phyloP scores from a whole-genome alignment of 148 eudicot species.

The Polygonum aviculare region DNA sequence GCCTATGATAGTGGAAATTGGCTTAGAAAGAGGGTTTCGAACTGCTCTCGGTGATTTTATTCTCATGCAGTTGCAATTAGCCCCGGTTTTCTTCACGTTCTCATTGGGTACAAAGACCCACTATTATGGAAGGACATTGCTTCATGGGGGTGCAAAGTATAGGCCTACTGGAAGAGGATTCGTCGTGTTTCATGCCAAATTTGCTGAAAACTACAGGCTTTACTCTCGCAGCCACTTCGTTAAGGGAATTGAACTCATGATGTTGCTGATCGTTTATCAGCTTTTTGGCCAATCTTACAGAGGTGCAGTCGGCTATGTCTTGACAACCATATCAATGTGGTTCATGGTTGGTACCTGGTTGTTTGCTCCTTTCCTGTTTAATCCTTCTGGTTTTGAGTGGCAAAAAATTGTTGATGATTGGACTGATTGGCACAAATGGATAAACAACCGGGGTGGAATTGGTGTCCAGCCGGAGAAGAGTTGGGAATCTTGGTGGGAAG shows the following conservation, averaged over 20 bases:
- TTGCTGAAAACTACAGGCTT: slow-evolving; percentile 15
- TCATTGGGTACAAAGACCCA: slow-evolving; percentile 15
- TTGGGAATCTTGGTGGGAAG: slow-evolving; percentile 17
- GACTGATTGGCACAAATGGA: slow-evolving; percentile 14
- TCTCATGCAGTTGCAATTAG: slow-evolving; percentile 13
- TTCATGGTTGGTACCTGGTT: slow-evolving; percentile 14
- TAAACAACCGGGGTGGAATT: slow-evolving; percentile 10
- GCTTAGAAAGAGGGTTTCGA: slow-evolving; percentile 13
- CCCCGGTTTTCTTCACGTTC: slow-evolving; percentile 14
- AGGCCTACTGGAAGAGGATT: slow-evolving; percentile 13
- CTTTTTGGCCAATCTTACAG: slow-evolving; percentile 3
- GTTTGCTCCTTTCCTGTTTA: slow-evolving; percentile 13
- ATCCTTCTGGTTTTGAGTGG: slow-evolving; percentile 18
- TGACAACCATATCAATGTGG: slow-evolving; percentile 10
- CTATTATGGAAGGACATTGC: slow-evolving; percentile 15
- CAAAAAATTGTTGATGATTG: slow-evolving; percentile 14
- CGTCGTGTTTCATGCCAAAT: slow-evolving; percentile 11
- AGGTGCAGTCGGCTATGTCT: slow-evolving; percentile 7
- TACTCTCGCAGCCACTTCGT: slow-evolving; percentile 16
- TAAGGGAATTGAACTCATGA: slow-evolving; percentile 13
- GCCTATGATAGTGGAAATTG: slow-evolving; percentile 13
- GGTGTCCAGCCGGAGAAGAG: slow-evolving; percentile 10
- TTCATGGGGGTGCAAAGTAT: slow-evolving; percentile 17
- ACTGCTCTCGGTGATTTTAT: slow-evolving; percentile 13
- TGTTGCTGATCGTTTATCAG: slow-evolving; percentile 9